Evolutionary conservation across 352 stramenopile genomes (phyloP).

Genomic region (Pythium plurisporium): DNA sequence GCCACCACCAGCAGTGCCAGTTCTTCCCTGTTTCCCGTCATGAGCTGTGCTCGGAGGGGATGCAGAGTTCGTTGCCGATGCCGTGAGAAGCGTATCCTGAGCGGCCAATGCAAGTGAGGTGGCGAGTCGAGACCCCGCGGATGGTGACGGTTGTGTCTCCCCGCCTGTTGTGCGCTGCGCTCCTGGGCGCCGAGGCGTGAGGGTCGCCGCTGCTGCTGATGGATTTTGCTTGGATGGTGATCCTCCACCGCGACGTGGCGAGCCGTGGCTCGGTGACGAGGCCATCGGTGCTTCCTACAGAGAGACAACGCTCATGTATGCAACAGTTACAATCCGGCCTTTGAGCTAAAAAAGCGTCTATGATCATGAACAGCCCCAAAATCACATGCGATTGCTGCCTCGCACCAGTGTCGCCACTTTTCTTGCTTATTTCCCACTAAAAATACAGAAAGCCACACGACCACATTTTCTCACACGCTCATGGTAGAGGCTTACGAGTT

Average conservation of each 20-base stretch:
- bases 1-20: neutral
- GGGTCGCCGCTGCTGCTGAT: neutral
- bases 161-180: neutral
- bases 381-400: no score
- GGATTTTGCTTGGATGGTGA: slow-evolving; percentile 18
- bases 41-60: slow-evolving; percentile 1
- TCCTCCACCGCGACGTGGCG: neutral
- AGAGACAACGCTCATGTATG: neutral
- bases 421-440: slow-evolving; percentile 14
- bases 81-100: slow-evolving; percentile 1
- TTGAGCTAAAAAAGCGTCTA: slow-evolving; percentile 7
- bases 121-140: slow-evolving; percentile 8
- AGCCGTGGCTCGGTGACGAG: slow-evolving; percentile 1
- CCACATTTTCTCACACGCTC: neutral
- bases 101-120: slow-evolving; percentile 15
- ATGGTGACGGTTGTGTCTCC: neutral
- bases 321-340: neutral
- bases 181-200: slow-evolving; percentile 13
- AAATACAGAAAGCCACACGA: slow-evolving; percentile 17
- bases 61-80: neutral
- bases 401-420: neutral
- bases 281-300: neutral
- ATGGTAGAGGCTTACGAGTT: slow-evolving; percentile 54
- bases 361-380: slow-evolving; percentile 14
- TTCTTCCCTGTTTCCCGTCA: neutral